A percentile compares a stretch with the other conserved stretches of the same genome.
Evolutionary conservation across 768 basidiomycete genomes (phyloP).

Genomic region (Postia placenta): DNA sequence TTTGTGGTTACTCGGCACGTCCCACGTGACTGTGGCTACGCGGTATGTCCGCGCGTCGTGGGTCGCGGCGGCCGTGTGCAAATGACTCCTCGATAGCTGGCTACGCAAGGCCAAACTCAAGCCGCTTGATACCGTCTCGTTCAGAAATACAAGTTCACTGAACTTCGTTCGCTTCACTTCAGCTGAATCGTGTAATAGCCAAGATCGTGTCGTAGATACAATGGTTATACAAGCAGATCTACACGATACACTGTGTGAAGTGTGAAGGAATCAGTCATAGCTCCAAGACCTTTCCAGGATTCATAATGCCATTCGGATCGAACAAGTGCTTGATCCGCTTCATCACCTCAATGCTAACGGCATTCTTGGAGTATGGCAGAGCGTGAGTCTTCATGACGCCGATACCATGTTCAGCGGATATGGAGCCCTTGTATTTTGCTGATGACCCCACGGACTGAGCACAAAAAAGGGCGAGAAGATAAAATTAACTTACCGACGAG

Average conservation of each 20-base stretch:
- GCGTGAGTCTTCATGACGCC: slow-evolving; percentile 94
- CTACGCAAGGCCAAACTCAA: no score
- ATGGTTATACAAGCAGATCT: no score
- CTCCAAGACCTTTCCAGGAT: slow-evolving; percentile 76
- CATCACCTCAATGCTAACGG: slow-evolving; percentile 83
- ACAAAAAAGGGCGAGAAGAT: background rate
- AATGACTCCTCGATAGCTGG: no score
- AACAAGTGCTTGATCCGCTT: slow-evolving; percentile 82
- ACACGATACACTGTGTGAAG: no score
- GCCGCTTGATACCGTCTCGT: no score
- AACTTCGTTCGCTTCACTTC: no score
- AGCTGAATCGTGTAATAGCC: no score
- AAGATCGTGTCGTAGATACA: no score
- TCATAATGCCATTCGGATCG: slow-evolving; percentile 90
- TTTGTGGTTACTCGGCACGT: background rate
- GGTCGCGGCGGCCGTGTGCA: no score
- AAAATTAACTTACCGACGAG: slow-evolving; percentile 63
- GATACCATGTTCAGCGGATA: slow-evolving; percentile 96
- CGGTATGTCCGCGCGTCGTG: no score
- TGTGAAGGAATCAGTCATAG: no score
- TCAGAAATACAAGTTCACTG: no score
- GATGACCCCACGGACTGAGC: background rate
- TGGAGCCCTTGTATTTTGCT: slow-evolving; percentile 81
- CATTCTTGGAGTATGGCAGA: slow-evolving; percentile 79
- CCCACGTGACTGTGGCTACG: background rate